phyloP scores from a whole-genome alignment of 176 grass and related monocot genomes.

The Oryza brachyantha region DNA sequence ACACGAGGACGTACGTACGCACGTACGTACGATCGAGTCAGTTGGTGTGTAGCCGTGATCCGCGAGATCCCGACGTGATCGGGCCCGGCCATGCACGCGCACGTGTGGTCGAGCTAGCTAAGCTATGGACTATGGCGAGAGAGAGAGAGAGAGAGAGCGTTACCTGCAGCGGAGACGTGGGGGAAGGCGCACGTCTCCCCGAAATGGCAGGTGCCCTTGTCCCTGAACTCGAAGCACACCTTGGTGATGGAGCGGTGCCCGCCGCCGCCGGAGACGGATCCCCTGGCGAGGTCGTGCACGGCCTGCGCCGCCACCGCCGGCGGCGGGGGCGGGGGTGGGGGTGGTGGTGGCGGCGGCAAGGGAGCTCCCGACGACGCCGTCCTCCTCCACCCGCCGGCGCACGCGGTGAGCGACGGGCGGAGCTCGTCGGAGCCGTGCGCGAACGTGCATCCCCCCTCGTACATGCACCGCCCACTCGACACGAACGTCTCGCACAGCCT shows the following conservation, averaged over 20 bases:
- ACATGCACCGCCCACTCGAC: slow-evolving; percentile 10
- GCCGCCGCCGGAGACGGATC: neutral
- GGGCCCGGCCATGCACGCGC: slow-evolving; percentile 46
- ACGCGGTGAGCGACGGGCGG: slow-evolving; percentile 19
- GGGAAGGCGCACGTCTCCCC: slow-evolving; percentile 41
- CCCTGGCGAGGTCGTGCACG: neutral
- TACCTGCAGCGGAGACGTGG: slow-evolving; percentile 8
- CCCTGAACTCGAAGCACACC: slow-evolving; percentile 46
- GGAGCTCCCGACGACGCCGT: neutral
- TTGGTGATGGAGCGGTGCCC: neutral
- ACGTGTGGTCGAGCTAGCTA: neutral
- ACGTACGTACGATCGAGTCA: neutral
- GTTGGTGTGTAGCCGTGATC: neutral
- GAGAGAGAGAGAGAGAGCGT: neutral
- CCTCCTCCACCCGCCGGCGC: neutral
- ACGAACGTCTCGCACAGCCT: slow-evolving; percentile 50
- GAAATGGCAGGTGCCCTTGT: slow-evolving; percentile 32
- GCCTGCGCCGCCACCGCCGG: too few relatives aligned
- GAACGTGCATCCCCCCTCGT: slow-evolving; percentile 49
- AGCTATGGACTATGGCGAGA: neutral
- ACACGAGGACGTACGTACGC: neutral
- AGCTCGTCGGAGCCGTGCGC: slow-evolving; percentile 56
- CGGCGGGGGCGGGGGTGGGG: too few relatives aligned
- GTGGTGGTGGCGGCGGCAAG: neutral
- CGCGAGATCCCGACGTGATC: slow-evolving; percentile 27